phyloP scores from a whole-genome alignment of 2,329 filamentous ascomycete genomes.

The Hypoxylon sp. region DNA sequence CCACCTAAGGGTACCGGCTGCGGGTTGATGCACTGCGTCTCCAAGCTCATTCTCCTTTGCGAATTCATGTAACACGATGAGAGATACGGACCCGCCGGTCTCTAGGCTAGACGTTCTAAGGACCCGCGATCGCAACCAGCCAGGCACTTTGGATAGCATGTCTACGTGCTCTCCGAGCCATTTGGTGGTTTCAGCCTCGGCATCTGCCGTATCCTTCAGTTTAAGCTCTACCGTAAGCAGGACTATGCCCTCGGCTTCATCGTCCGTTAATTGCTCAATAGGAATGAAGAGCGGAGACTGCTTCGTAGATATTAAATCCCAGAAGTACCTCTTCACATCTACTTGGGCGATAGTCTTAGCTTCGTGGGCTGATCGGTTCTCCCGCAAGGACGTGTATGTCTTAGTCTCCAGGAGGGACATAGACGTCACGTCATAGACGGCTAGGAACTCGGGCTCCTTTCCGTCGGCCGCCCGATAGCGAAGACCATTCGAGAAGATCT shows the following conservation, averaged over 20 bases:
- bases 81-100: constrained; percentile 66
- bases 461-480: constrained; percentile 80
- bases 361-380: constrained; percentile 68
- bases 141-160: constrained; percentile 80
- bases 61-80: constrained; percentile 81
- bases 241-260: constrained; percentile 71
- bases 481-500: constrained; percentile 82
- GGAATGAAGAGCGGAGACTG: constrained; percentile 70
- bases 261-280: constrained; percentile 72
- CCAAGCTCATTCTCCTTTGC: constrained; percentile 75
- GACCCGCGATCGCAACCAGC: constrained; percentile 82
- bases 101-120: constrained; percentile 77
- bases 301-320: constrained; percentile 73
- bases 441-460: constrained; percentile 78
- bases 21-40: constrained; percentile 74
- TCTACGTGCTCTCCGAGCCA: constrained; percentile 86
- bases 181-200: constrained; percentile 69
- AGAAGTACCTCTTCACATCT: constrained; percentile 78
- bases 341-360: constrained; percentile 69
- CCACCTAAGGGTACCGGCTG: constrained; percentile 74
- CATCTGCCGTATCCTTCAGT: constrained; percentile 65
- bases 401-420: constrained; percentile 79
- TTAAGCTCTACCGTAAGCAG: constrained; percentile 74
- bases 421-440: constrained; percentile 84
- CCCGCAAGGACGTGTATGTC: constrained; percentile 77